Evolutionary conservation across 2,329 filamentous ascomycete genomes (phyloP).

Genomic region (Endocalyx cinctus): DNA sequence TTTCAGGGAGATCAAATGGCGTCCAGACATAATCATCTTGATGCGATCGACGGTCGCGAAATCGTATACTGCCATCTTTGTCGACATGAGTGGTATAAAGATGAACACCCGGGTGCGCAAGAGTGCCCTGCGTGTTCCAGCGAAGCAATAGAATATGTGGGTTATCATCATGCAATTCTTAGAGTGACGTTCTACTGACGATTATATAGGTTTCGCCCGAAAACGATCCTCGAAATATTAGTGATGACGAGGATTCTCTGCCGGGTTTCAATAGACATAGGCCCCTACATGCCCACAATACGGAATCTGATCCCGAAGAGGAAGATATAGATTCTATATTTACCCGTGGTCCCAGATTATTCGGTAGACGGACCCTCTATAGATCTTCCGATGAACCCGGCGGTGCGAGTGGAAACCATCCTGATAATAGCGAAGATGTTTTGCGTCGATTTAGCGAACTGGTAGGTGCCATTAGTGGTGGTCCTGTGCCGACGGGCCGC

Average conservation of each 20-base stretch:
- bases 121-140: constrained; percentile 72
- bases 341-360: constrained; percentile 34
- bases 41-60: constrained; percentile 53
- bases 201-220: constrained; percentile 43
- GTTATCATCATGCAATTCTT: constrained; percentile 28
- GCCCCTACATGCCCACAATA: constrained; percentile 33
- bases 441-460: constrained; percentile 37
- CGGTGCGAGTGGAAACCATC: constrained; percentile 12
- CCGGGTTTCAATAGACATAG: constrained; percentile 13
- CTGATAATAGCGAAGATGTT: constrained; percentile 23
- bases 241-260: constrained; percentile 28
- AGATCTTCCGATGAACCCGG: constrained; percentile 15
- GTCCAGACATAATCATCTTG: constrained; percentile 38
- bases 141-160: constrained; percentile 82
- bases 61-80: constrained; percentile 86
- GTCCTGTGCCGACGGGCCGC: constrained; percentile 15
- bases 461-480: constrained; percentile 23
- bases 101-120: constrained; percentile 55
- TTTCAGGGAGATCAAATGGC: constrained; percentile 35
- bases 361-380: constrained; percentile 32
- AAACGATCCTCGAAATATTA: constrained; percentile 56
- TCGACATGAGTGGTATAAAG: constrained; percentile 72
- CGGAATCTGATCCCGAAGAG: constrained; percentile 56
- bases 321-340: constrained; percentile 52
- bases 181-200: constrained; percentile 18